Evolutionary conservation across 2,329 filamentous ascomycete species (phyloP).

Genomic region (Canariomyces notabilis): DNA sequence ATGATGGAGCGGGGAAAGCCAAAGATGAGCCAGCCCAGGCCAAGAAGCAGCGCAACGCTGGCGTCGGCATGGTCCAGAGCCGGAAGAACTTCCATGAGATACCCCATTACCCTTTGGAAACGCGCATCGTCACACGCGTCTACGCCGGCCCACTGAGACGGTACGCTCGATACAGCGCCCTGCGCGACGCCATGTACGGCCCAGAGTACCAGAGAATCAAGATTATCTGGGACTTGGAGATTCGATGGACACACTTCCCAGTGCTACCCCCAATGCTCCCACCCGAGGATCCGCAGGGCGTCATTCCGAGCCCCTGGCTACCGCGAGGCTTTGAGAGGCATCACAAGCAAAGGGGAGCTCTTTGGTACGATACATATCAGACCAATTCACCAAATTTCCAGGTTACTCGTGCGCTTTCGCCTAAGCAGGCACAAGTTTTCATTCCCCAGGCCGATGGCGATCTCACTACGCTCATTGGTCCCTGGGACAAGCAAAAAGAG

Average conservation of each 20-base stretch:
- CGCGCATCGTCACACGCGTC: slow-evolving; percentile 29
- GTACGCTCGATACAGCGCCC: slow-evolving; percentile 31
- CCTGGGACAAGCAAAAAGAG: slow-evolving; percentile 25
- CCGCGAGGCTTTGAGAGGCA: slow-evolving; percentile 32
- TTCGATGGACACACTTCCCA: slow-evolving; percentile 38
- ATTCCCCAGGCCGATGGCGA: slow-evolving; percentile 21
- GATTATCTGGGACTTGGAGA: slow-evolving; percentile 35
- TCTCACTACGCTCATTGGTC: slow-evolving; percentile 27
- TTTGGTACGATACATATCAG: slow-evolving; percentile 27
- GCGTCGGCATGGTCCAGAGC: slow-evolving; percentile 24
- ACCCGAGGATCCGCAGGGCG: slow-evolving; percentile 23
- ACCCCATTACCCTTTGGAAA: slow-evolving; percentile 29
- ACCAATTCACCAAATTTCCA: slow-evolving; percentile 17
- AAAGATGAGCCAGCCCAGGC: slow-evolving; percentile 3
- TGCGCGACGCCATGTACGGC: slow-evolving; percentile 40
- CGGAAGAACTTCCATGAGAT: slow-evolving; percentile 31
- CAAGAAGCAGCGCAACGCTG: slow-evolving; percentile 19
- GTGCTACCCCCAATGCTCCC: slow-evolving; percentile 36
- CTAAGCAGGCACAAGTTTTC: slow-evolving; percentile 12
- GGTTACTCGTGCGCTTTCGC: slow-evolving; percentile 18
- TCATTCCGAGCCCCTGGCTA: slow-evolving; percentile 38
- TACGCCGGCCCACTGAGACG: slow-evolving; percentile 36
- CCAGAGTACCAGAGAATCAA: slow-evolving; percentile 33
- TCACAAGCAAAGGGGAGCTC: slow-evolving; percentile 29
- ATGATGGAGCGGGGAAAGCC: not conserved